These are phyloP conservation scores for Serendipita vermifera DNA, from an alignment of 768 basidiomycete genomes.

Conservation along the genomic window DNA sequence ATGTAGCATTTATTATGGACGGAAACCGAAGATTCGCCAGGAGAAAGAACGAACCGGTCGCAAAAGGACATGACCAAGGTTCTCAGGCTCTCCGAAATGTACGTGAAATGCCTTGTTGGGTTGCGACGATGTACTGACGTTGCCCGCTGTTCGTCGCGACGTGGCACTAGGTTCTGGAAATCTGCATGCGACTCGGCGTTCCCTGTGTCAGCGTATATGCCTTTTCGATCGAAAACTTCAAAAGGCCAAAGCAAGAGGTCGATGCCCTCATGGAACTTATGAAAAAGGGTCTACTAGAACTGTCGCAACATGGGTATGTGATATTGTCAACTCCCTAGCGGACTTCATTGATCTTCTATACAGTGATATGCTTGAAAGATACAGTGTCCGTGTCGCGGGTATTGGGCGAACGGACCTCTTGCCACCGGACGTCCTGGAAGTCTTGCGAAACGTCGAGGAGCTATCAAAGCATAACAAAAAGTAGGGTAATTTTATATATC, in stretches of 20 bases:
- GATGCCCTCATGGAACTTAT: constrained; percentile 77
- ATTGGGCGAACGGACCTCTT: constrained; percentile 66
- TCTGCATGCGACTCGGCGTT: constrained; percentile 69
- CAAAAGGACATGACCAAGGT: constrained; percentile 74
- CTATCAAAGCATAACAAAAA: constrained; percentile 60
- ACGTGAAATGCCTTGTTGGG: constrained; percentile 19
- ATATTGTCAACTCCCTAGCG: not conserved
- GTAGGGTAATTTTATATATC: constrained; percentile 29
- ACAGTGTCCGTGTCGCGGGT: constrained; percentile 76
- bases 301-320: constrained; percentile 68
- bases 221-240: constrained; percentile 98
- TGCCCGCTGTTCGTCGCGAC: not conserved
- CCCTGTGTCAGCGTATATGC: constrained; percentile 87
- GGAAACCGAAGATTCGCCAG: constrained; percentile 35
- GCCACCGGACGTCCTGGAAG: constrained; percentile 58
- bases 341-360: not conserved
- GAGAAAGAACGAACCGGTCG: constrained; percentile 42
- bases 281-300: constrained; percentile 60
- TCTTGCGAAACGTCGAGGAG: constrained; percentile 55
- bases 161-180: constrained; percentile 55
- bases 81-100: constrained; percentile 71
- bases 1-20: constrained; percentile 72
- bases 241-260: constrained; percentile 73
- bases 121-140: not conserved
- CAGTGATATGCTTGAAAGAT: constrained; percentile 66